Conservation (phyloP, 176 grass and related monocot genomes). For the Cocos nucifera region DNA sequence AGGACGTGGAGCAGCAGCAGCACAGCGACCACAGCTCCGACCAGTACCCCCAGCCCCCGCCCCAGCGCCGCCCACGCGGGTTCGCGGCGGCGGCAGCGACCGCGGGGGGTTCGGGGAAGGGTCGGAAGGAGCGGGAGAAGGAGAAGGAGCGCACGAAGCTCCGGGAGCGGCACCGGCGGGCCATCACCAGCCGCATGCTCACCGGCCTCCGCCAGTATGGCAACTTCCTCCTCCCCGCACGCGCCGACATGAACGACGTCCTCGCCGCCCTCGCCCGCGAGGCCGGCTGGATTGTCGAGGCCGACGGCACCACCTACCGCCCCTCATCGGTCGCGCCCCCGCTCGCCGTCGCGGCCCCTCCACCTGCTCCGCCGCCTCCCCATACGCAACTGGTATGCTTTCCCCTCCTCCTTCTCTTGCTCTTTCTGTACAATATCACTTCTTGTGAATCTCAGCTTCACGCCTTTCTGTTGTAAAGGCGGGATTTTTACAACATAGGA, state of each 20-base stretch:
- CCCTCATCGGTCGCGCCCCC: constrained; percentile 5
- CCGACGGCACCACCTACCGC: constrained; percentile 78
- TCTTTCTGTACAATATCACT: too few relatives aligned
- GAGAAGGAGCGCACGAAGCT: constrained; percentile 95
- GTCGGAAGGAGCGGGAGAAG: constrained; percentile 65
- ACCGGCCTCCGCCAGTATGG: constrained; percentile 88
- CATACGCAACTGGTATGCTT: constrained; percentile 33
- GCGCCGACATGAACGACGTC: constrained; percentile 98
- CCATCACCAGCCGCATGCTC: constrained; percentile 94
- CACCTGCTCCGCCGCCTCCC: background rate
- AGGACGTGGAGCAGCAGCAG: constrained; percentile 14
- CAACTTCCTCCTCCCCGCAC: constrained; percentile 73
- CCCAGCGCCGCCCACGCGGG: constrained; percentile 41
- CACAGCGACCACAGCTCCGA: background rate
- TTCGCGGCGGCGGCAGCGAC: constrained; percentile 7
- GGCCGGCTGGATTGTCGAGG: constrained; percentile 73
- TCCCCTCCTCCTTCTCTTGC: background rate
- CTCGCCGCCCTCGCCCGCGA: constrained; percentile 83
- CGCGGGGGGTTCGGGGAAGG: constrained; percentile 2
- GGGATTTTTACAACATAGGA: too few relatives aligned
- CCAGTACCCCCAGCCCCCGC: constrained; percentile 8
- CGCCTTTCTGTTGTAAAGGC: too few relatives aligned
- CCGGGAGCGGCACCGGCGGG: constrained; percentile 73
- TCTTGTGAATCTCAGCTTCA: too few relatives aligned
- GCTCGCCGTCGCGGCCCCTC: background rate